Evolutionary conservation across 768 basidiomycete species (phyloP).

Genomic region (Suillus ampliporus): DNA sequence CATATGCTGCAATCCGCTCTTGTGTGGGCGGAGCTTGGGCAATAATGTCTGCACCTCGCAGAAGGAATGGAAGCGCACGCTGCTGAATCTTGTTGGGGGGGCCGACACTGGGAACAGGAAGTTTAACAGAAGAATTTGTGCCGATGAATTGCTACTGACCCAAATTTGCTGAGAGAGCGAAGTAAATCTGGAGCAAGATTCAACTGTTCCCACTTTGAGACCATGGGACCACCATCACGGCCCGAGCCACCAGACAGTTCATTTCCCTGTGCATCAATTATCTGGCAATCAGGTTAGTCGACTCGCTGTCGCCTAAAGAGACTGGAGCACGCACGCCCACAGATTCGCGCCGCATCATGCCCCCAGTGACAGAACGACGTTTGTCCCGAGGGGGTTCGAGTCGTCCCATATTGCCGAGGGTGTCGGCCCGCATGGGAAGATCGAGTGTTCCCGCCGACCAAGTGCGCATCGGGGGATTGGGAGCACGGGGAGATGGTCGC

Average conservation of each 20-base stretch:
- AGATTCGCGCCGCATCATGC: slow-evolving; percentile 76
- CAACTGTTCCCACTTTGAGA: slow-evolving; percentile 97
- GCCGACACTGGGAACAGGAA: slow-evolving; percentile 67
- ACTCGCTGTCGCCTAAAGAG: slow-evolving; percentile 13
- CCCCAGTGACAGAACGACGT: slow-evolving; percentile 71
- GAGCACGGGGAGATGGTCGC: slow-evolving; percentile 61
- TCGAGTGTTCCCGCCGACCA: slow-evolving; percentile 88
- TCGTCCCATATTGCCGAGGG: slow-evolving; percentile 41
- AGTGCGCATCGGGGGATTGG: slow-evolving; percentile 76
- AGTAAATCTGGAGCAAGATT: slow-evolving; percentile 85
- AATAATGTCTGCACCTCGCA: slow-evolving; percentile 95
- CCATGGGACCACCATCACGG: slow-evolving; percentile 78
- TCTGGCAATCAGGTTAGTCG: slow-evolving; percentile 42
- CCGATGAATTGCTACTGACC: slow-evolving; percentile 56
- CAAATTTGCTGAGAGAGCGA: slow-evolving; percentile 90
- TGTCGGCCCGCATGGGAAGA: slow-evolving; percentile 64
- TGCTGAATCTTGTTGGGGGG: slow-evolving; percentile 99
- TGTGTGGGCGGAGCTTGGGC: slow-evolving; percentile 99
- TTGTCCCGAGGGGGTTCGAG: slow-evolving; percentile 60
- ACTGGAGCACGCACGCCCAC: slow-evolving; percentile 57
- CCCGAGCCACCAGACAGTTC: slow-evolving; percentile 56
- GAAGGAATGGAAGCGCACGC: slow-evolving; percentile 92
- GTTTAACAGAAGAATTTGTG: slow-evolving; percentile 6
- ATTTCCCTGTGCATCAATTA: slow-evolving; percentile 61
- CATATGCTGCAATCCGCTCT: slow-evolving; percentile 97